These are phyloP conservation scores for Candida tallmaniae DNA, from an alignment of 805 yeast species.

Conservation along the genomic window DNA sequence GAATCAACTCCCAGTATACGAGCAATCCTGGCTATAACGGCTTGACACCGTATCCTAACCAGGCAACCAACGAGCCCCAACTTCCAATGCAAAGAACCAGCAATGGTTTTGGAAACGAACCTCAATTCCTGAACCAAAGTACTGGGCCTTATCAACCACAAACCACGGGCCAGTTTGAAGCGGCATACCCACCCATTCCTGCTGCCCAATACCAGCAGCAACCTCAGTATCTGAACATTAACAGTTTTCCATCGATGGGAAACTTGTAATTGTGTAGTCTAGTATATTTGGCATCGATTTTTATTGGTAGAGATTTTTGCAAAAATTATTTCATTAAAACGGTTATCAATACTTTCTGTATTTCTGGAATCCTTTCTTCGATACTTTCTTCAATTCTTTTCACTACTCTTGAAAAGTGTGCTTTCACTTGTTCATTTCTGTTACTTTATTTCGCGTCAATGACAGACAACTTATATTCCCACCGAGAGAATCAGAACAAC, in stretches of 20 bases:
- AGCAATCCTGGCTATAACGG: neutral
- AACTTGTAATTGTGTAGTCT: too few relatives aligned
- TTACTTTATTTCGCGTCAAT: neutral
- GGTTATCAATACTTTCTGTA: too few relatives aligned
- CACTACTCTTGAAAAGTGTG: too few relatives aligned
- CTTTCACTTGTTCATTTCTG: too few relatives aligned
- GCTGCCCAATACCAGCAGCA: conserved; percentile 3
- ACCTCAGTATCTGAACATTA: conserved; percentile 23
- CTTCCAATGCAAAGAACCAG: conserved; percentile 26
- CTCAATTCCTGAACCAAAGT: too few relatives aligned
- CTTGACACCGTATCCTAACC: conserved; percentile 12
- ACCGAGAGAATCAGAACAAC: conserved; percentile 40
- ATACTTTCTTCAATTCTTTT: too few relatives aligned
- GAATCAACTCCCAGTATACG: conserved; percentile 12
- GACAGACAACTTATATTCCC: conserved; percentile 28
- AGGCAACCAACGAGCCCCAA: conserved; percentile 3
- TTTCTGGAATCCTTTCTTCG: too few relatives aligned
- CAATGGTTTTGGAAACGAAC: conserved; percentile 35
- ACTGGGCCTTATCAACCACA: too few relatives aligned
- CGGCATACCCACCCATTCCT: neutral
- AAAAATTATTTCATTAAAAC: too few relatives aligned
- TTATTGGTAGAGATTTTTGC: too few relatives aligned
- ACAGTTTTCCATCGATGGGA: conserved; percentile 23
- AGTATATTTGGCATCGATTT: too few relatives aligned
- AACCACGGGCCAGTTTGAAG: too few relatives aligned